phyloP scores from a whole-genome alignment of 768 basidiomycete species.

The Lactarius akahatsu region DNA sequence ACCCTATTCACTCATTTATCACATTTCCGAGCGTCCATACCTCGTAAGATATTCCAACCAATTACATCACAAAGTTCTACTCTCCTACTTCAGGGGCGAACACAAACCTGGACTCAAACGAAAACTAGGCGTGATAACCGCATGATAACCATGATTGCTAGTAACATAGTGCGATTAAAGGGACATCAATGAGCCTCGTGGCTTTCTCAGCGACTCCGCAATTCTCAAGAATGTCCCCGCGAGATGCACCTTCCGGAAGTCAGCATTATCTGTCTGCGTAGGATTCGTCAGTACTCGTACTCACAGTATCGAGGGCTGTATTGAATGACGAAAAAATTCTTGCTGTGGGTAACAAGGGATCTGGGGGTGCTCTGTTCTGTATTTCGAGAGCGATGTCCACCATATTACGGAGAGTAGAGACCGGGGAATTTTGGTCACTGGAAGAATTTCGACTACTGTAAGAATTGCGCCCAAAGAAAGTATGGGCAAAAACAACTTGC shows the following conservation, averaged over 20 bases:
- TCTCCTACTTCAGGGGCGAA: background rate
- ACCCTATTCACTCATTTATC: too few relatives aligned
- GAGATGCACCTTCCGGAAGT: slow-evolving; percentile 45
- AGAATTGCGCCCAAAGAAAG: background rate
- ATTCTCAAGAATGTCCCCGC: slow-evolving; percentile 59
- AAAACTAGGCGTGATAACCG: background rate
- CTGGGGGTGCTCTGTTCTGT: slow-evolving; percentile 45
- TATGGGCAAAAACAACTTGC: background rate
- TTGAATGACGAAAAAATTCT: slow-evolving; percentile 47
- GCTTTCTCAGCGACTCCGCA: slow-evolving; percentile 57
- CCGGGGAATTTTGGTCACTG: slow-evolving; percentile 12
- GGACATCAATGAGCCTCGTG: slow-evolving; percentile 48
- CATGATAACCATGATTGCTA: background rate
- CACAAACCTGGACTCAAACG: background rate
- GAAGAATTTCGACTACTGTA: too few relatives aligned
- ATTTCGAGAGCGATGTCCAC: slow-evolving; percentile 49
- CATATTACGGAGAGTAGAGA: slow-evolving; percentile 47
- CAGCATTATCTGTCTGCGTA: background rate
- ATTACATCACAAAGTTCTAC: background rate
- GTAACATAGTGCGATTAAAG: too few relatives aligned
- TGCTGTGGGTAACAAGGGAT: slow-evolving; percentile 38
- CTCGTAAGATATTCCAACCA: background rate
- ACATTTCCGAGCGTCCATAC: too few relatives aligned
- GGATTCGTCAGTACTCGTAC: slow-evolving; percentile 30
- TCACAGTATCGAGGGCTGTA: slow-evolving; percentile 52